Evolutionary conservation across 306 rosid genomes (phyloP).

Genomic region (Corylus avellana): DNA sequence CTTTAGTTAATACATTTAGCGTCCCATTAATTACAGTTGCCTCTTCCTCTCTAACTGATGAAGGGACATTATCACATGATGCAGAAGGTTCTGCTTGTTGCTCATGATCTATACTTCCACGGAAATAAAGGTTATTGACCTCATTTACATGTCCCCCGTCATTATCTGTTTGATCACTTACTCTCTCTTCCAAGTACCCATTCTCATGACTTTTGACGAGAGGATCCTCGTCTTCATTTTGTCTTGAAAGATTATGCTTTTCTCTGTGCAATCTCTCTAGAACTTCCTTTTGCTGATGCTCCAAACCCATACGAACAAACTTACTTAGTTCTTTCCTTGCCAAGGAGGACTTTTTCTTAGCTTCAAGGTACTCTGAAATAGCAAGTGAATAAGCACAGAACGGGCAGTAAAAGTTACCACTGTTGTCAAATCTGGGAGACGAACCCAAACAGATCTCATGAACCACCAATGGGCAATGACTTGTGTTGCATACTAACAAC

Average conservation of each 20-base stretch:
- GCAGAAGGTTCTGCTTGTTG: slow-evolving; percentile 27
- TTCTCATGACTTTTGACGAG: slow-evolving; percentile 28
- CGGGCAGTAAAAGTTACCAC: slow-evolving; percentile 62
- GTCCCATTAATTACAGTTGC: slow-evolving; percentile 22
- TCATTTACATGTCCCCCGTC: slow-evolving; percentile 35
- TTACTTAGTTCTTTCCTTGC: slow-evolving; percentile 45
- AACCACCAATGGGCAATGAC: slow-evolving; percentile 58
- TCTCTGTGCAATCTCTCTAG: slow-evolving; percentile 30
- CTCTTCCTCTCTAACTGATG: slow-evolving; percentile 30
- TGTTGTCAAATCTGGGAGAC: slow-evolving; percentile 35
- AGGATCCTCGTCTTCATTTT: slow-evolving; percentile 30
- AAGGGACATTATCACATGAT: slow-evolving; percentile 12
- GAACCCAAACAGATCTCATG: slow-evolving; percentile 65
- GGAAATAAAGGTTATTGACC: slow-evolving; percentile 24
- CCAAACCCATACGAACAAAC: slow-evolving; percentile 39
- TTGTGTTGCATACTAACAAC: slow-evolving; percentile 52
- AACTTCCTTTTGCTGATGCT: slow-evolving; percentile 25
- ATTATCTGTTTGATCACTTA: slow-evolving; percentile 32
- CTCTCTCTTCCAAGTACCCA: slow-evolving; percentile 30
- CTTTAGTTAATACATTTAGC: slow-evolving; percentile 26
- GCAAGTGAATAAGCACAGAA: slow-evolving; percentile 61
- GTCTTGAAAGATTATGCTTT: slow-evolving; percentile 19
- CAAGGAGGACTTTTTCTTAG: slow-evolving; percentile 53
- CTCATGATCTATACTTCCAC: slow-evolving; percentile 20
- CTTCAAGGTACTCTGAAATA: slow-evolving; percentile 56